A percentile compares a stretch with the other conserved stretches of the same genome.
Evolutionary conservation across 225 moss, liverwort and hornwort genomes (phyloP).

Genomic region (Climacium dendroides): DNA sequence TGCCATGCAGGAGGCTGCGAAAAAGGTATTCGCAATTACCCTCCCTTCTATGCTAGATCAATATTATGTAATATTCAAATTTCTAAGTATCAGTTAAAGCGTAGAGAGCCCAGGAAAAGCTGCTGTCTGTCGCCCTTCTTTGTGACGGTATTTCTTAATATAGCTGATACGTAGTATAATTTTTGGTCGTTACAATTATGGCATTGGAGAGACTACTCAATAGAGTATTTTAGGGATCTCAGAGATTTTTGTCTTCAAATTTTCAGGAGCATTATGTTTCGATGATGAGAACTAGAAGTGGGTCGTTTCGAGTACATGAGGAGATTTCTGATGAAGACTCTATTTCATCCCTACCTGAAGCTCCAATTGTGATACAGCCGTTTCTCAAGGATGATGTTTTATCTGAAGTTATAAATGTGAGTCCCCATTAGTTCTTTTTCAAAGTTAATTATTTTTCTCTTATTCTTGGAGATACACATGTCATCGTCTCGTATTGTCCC

Average conservation of each 20-base stretch:
- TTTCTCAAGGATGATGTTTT: constrained; percentile 70
- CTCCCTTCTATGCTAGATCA: not conserved
- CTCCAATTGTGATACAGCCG: constrained; percentile 29
- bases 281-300: constrained; percentile 57
- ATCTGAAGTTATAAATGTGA: constrained; percentile 52
- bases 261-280: constrained; percentile 55
- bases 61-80: not conserved
- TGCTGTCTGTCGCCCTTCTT: not conserved
- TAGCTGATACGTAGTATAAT: not conserved
- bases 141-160: not conserved
- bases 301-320: constrained; percentile 42
- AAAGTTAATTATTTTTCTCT: not conserved
- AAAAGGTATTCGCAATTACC: constrained; percentile 26
- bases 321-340: constrained; percentile 2
- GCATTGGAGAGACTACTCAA: not conserved
- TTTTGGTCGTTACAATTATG: not conserved
- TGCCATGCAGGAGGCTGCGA: constrained; percentile 63
- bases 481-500: not conserved
- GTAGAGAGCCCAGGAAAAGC: not conserved
- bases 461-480: not conserved
- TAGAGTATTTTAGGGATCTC: not conserved
- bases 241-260: not conserved
- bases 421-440: not conserved
- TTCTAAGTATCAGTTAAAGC: not conserved
- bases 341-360: constrained; percentile 2